Base-by-base conservation (phyloP, 148 eudicot genomes). In the Amaranthus cruentus region DNA sequence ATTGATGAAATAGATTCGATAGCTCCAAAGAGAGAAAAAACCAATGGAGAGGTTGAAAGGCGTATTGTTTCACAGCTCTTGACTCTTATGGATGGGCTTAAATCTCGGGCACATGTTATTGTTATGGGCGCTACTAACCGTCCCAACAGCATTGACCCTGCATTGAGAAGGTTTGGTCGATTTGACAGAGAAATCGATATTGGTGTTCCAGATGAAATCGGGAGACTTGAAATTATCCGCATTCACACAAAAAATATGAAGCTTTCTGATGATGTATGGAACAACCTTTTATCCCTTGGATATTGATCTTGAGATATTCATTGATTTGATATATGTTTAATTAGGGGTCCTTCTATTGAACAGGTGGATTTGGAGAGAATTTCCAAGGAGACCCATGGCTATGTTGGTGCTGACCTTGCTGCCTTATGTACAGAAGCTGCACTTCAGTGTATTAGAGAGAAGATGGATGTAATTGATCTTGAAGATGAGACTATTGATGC, bases 201-300 rank as follows among this genome's bases (percentile, higher is more conserved):
- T 56, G 83, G 83, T 48, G 86, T 80, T 66, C 86, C 86, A 0
- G 86, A 83, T 83, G 83, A 83, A 77, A 59, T 83, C 75, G 86
- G 86, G 13, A 72, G 86, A 4, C 74, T 83, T 47, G 86, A 83
- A 68, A 80, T 83, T 77, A 79, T 83, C 46, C 83, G 86, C 28
- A 83, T 83, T 64, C 86, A 83, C 68, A 83, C 86, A 10, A 83
- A 83, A 79, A 83, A 83, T 67, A 83, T 83, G 85, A 83, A 80
- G 57, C 85, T 83, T 47, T 58, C 85, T 66, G 85, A 83, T 3
- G 85, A 79, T 65, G 76, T 74, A 74, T 52, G 70, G 38, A 28
- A 28, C 38, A 28, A 28, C 38, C 38, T 28, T 28, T 28, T 28
- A 28, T 9, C 47, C 13, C 55, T 15, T 53, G 3, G 55, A 54